A percentile compares a stretch with the other conserved stretches of the same genome.
Evolutionary conservation across 441 rosid species (phyloP).

Genomic region (Sinapis alba): DNA sequence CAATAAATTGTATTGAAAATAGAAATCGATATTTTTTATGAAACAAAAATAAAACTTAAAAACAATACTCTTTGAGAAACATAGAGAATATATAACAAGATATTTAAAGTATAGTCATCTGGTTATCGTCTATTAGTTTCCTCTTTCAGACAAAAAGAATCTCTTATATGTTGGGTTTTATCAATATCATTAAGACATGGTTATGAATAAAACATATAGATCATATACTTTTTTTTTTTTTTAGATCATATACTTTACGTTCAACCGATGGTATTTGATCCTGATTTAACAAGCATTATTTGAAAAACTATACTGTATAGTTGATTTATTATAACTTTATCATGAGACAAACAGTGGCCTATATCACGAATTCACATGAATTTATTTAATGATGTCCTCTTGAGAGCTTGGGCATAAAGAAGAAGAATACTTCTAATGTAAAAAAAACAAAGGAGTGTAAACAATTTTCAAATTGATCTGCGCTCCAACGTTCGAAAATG

Average conservation of each 20-base stretch:
- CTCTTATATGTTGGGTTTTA: background rate
- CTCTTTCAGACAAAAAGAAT: background rate
- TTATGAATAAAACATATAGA: background rate
- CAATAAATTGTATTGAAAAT: too few relatives aligned
- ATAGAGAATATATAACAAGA: background rate
- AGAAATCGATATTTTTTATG: too few relatives aligned
- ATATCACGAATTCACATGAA: conserved; percentile 38
- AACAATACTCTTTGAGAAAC: too few relatives aligned
- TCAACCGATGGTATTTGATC: background rate
- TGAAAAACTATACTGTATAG: background rate
- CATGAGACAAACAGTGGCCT: conserved; percentile 30
- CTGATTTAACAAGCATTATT: conserved; percentile 8
- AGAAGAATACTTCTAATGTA: conserved; percentile 29
- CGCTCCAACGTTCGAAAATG: conserved; percentile 84
- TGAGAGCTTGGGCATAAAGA: conserved; percentile 35
- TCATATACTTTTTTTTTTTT: too few relatives aligned
- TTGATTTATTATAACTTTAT: background rate
- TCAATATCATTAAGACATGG: conserved; percentile 6
- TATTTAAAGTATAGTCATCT: background rate
- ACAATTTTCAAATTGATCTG: conserved; percentile 55
- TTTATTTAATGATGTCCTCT: conserved; percentile 31
- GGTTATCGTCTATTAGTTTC: conserved; percentile 11
- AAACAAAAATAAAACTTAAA: too few relatives aligned
- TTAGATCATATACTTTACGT: conserved; percentile 2
- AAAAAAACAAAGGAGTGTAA: conserved; percentile 2